Base-by-base conservation (phyloP, 306 rosid genomes). In the Sphenostylis stenocarpa region DNA sequence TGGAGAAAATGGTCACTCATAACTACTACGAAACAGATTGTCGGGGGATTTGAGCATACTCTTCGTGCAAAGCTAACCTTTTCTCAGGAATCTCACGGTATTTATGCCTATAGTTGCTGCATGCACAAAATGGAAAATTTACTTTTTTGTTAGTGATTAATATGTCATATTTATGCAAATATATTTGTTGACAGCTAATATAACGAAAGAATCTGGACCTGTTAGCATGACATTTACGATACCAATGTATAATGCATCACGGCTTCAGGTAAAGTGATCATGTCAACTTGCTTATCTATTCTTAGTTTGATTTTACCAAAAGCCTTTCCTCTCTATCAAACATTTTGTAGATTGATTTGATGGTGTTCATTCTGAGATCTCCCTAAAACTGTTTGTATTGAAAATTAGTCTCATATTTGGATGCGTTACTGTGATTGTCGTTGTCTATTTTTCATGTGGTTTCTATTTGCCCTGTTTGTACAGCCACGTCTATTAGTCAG, bases 201-300 rank as follows among this genome's bases (percentile, higher is more conserved):
- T 92, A 29, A 84, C 90, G 36, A 92, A 92, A 78, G 97, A 92
- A 84, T 86, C 87, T 12, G 97, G 97, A 41, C 97, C 97, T 19
- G 93, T 92, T 58, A 92, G 93, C 91, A 86, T 90, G 97, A 92
- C 91, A 16, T 92, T 92, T 81, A 92, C 97, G 3, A 92, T 92
- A 77, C 96, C 96, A 24, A 92, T 92, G 96, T 84, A 90, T 77
- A 92, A 88, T 77, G 83, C 79, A 73, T 92, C 97, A 72, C 85
- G 84, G 76, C 96, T 92, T 81, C 92, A 92, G 96, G 93, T 90
- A 82, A 81, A 84, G 47, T 33, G 4, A 47, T 70, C 21, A 33
- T 21, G 61, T 28, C 39, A 57, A 33, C 49, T 84, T 80, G 53
- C 39, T 55, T 31, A 48, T 63, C 43, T 70, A n/a, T 38, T 44